These are phyloP conservation scores for Eucalyptus cladocalyx DNA, from an alignment of 345 rosid genomes.

Conservation along the genomic window DNA sequence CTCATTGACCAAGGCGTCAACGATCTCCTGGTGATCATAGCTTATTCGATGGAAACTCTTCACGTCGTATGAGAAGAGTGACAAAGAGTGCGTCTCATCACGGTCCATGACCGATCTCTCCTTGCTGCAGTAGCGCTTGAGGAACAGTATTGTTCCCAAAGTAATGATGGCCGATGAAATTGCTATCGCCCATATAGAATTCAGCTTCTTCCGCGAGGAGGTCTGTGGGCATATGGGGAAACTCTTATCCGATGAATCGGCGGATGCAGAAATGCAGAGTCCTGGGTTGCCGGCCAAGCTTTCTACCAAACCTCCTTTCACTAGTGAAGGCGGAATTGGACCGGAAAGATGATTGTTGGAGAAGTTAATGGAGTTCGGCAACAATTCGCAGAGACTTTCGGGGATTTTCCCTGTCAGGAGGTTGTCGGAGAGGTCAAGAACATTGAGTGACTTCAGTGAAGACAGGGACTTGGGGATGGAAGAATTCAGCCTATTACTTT, in stretches of 20 bases:
- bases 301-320: slow-evolving; percentile 59
- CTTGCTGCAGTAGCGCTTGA: slow-evolving; percentile 37
- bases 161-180: slow-evolving; percentile 36
- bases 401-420: slow-evolving; percentile 67
- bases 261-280: slow-evolving; percentile 52
- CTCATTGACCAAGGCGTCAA: slow-evolving; percentile 58
- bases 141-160: slow-evolving; percentile 43
- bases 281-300: slow-evolving; percentile 82
- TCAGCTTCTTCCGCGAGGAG: slow-evolving; percentile 29
- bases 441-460: slow-evolving; percentile 56
- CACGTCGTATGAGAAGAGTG: slow-evolving; percentile 62
- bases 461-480: slow-evolving; percentile 67
- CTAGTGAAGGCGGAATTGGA: slow-evolving; percentile 63
- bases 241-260: slow-evolving; percentile 24
- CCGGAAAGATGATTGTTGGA: slow-evolving; percentile 77
- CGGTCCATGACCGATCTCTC: slow-evolving; percentile 36
- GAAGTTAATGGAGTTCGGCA: slow-evolving; percentile 72
- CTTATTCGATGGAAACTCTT: slow-evolving; percentile 81
- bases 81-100: slow-evolving; percentile 42
- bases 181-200: slow-evolving; percentile 50
- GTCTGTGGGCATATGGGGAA: slow-evolving; percentile 51
- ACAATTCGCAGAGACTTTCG: slow-evolving; percentile 39
- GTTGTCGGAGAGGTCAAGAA: slow-evolving; percentile 82
- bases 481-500: slow-evolving; percentile 52
- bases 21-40: slow-evolving; percentile 63